Conservation (phyloP, 148 eudicot genomes). For the Camellia sinensis region DNA sequence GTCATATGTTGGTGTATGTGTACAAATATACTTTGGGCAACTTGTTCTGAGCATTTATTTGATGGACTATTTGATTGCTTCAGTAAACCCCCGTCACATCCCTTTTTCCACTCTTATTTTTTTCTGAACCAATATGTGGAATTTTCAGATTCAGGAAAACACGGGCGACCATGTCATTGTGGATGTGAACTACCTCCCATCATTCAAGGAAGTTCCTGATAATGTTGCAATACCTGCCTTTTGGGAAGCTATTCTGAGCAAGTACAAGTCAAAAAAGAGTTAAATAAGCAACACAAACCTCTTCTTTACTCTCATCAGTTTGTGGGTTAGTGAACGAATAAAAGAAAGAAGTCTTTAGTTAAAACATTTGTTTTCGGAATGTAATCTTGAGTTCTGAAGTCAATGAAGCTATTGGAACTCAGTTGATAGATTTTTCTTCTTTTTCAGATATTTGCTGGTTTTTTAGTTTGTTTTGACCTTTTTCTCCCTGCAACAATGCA, state of each 20-base stretch:
- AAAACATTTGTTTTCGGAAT: no score
- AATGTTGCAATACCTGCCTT: slow-evolving; percentile 78
- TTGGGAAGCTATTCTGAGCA: slow-evolving; percentile 77
- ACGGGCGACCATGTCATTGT: slow-evolving; percentile 89
- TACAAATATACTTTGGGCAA: background rate
- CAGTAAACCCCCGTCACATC: background rate
- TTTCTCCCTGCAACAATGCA: no score
- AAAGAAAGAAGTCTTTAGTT: no score
- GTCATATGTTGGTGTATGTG: no score
- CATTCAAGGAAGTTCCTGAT: slow-evolving; percentile 90
- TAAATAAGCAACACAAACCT: background rate
- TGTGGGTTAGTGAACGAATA: background rate
- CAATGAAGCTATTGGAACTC: no score
- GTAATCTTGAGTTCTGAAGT: no score
- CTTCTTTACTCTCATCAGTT: background rate
- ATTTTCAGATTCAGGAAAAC: slow-evolving; percentile 67
- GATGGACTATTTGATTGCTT: background rate
- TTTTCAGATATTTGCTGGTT: no score
- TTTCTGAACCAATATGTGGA: background rate
- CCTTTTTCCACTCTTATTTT: background rate
- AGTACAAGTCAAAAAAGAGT: slow-evolving; percentile 33
- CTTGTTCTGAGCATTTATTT: background rate
- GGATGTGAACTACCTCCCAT: slow-evolving; percentile 93
- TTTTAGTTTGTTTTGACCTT: no score
- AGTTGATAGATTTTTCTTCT: no score